phyloP scores from a whole-genome alignment of 805 yeast species.

The Millerago galiae region DNA sequence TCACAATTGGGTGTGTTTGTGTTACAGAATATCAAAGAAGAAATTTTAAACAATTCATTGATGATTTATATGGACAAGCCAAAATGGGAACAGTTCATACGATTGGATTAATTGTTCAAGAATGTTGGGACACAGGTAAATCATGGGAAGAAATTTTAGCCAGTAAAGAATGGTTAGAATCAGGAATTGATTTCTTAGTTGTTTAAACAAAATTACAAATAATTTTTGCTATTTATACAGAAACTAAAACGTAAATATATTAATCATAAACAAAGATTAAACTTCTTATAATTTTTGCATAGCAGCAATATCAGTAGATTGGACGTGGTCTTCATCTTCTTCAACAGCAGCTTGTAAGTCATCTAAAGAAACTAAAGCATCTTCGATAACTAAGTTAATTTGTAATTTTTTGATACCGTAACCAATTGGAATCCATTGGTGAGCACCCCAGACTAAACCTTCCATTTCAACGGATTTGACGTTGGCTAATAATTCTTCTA shows the following conservation, averaged over 20 bases:
- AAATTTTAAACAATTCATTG: conserved; percentile 29
- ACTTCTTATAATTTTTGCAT: conserved; percentile 84
- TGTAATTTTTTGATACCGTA: conserved; percentile 99
- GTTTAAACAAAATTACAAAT: conserved; percentile 8
- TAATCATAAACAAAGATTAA: conserved; percentile 7
- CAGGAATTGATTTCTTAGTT: conserved; percentile 43
- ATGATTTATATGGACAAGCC: conserved; percentile 38
- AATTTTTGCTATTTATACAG: not conserved
- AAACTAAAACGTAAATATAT: conserved; percentile 3
- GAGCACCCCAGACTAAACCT: conserved; percentile 98
- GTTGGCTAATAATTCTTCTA: conserved; percentile 79
- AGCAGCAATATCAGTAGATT: conserved; percentile 98
- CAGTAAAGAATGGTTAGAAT: conserved; percentile 40
- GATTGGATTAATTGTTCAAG: conserved; percentile 34
- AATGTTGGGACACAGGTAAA: conserved; percentile 41
- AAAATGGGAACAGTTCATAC: conserved; percentile 50
- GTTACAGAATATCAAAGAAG: conserved; percentile 27
- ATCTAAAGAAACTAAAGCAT: conserved; percentile 88
- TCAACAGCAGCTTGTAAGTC: conserved; percentile 71
- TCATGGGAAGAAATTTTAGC: conserved; percentile 37
- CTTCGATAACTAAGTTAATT: conserved; percentile 97
- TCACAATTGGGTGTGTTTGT: conserved; percentile 42
- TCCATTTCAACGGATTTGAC: conserved; percentile 83
- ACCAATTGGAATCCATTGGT: conserved; percentile 94
- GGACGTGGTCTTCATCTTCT: conserved; percentile 98